Base-by-base conservation (phyloP, 345 rosid species). In the Brassica napus region DNA sequence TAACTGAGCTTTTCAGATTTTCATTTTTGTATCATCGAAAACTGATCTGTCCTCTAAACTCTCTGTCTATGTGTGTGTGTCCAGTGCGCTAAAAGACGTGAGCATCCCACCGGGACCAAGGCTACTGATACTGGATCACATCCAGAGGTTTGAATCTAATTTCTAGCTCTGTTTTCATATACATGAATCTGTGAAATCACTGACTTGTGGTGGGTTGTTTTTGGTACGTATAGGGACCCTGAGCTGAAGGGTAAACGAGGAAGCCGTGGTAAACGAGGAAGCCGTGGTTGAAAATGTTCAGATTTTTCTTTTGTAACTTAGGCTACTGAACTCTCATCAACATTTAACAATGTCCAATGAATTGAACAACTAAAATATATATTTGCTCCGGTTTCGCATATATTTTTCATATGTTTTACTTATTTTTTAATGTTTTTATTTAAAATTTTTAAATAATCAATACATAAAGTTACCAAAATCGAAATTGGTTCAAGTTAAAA, bases 21-120 rank as follows among this genome's bases (percentile, higher is more conserved):
- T 34, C 24, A 8, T 52, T 5, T 58, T 24, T 65, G 8, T 47
- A 30, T 70, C 75, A 63, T 63, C 34, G 10, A 49, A 18, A 71
- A 77, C 26, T 59, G 5, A 5, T 39, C 6, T 61, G 21, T 18
- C 6, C 18, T 66, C 18, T 37, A 52, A 65, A 21, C 74, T 74
- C 10, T 30, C 3, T 28, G 59, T 49, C 15, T 65, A 7, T 39
- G 23, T 85, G 37, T n/a, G n/a, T 55, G 70, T 63, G 39, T 85
- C 32, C 88, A 95, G 99, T 84, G 99, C 99, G 16, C 88, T 95
- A 71, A 87, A 86, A 86, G 99, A 95, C 62, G 98, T 86, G 72
- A 88, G 79, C 69, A 93, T 95, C 83, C 99, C 98, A 8, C 98
- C 98, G 4, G 98, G 99, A 69, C 99, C 98, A 52, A 88, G 98